Evolutionary conservation across 1,284 basidiomycete genomes (phyloP), one percentile per base, ranked within the genome.

Genomic region (Vanrija humicola): DNA sequence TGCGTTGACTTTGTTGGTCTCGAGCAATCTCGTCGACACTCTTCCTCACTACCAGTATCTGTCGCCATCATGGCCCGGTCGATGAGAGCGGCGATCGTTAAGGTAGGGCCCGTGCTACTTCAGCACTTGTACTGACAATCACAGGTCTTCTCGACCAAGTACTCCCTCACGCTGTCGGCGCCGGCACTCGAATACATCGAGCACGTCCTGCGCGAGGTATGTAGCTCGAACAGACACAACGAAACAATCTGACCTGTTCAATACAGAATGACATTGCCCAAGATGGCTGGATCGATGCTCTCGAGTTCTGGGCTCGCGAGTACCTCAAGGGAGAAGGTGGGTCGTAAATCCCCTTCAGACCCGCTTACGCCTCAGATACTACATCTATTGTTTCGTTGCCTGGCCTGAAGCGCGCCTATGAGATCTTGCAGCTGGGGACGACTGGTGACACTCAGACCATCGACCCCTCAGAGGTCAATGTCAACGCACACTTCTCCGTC

Each of bases 271-370:
- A 91, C 48, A 80, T 89, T 6, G 87, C 90, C 53, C 64, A 70
- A 34, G 71, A 74, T 19, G 70, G 75, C 54, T 76, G 75, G 77
- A 55, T 62, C 1, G 80, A 80, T n/a, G 88, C 88, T 15, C 77
- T 93, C 8, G 91, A 94, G 64, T 83, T 85, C 52, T 82, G 94
- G 56, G 90, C 90, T 5, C 86, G 87, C 64, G 90, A 92, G 67
- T 95, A 94, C 66, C 89, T 92, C 65, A 90, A 87, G 67, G 90
- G 92, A 72, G 91, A 94, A 80, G 90, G 91, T 87, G 64, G 55
- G 82, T 18, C n/a, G 3, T 5, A 23, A 23, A 23, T 23, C 16
- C 12, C 3, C 5, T 10, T 47, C n/a, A 34, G 28, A 1, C 16
- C n/a, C 48, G 51, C 26, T 54, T 44, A 10, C 4, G 12, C 34